Evolutionary conservation across 768 basidiomycete genomes (phyloP).

Genomic region (Tubosaeta sp.): DNA sequence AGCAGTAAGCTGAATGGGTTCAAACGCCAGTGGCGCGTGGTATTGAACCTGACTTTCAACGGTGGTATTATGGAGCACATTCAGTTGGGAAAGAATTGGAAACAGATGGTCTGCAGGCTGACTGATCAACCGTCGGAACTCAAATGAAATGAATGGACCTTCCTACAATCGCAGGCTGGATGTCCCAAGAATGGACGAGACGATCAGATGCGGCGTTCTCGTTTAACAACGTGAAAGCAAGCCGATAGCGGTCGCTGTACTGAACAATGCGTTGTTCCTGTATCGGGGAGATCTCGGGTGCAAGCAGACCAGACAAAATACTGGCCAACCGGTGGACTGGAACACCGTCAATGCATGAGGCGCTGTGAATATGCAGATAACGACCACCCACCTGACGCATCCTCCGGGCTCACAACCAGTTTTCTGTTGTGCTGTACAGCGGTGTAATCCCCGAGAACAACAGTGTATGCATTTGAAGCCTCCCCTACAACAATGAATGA

Average conservation of each 20-base stretch:
- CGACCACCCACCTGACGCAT: constrained; percentile 27
- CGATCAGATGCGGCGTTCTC: constrained; percentile 75
- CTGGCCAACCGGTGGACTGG: constrained; percentile 37
- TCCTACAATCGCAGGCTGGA: constrained; percentile 62
- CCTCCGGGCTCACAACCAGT: constrained; percentile 18
- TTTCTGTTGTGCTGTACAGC: constrained; percentile 18
- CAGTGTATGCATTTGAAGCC: constrained; percentile 17
- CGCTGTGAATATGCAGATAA: not conserved
- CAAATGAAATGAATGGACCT: constrained; percentile 28
- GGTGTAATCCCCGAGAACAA: constrained; percentile 23
- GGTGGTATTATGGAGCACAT: constrained; percentile 80
- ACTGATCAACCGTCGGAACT: constrained; percentile 14
- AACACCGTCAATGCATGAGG: constrained; percentile 15
- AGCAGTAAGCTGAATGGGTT: constrained; percentile 40
- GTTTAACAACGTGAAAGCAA: constrained; percentile 91
- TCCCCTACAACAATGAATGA: constrained; percentile 10
- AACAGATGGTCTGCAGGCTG: constrained; percentile 55
- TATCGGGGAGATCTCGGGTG: constrained; percentile 43
- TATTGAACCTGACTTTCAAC: constrained; percentile 94
- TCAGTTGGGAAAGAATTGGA: constrained; percentile 59
- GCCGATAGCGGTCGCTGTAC: constrained; percentile 76
- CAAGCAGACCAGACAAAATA: constrained; percentile 38
- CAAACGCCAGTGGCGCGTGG: constrained; percentile 84
- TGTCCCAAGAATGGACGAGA: constrained; percentile 66
- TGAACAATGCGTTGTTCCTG: constrained; percentile 55